Conservation (phyloP, 2,329 filamentous ascomycete species). For the Fusarium continuum region DNA sequence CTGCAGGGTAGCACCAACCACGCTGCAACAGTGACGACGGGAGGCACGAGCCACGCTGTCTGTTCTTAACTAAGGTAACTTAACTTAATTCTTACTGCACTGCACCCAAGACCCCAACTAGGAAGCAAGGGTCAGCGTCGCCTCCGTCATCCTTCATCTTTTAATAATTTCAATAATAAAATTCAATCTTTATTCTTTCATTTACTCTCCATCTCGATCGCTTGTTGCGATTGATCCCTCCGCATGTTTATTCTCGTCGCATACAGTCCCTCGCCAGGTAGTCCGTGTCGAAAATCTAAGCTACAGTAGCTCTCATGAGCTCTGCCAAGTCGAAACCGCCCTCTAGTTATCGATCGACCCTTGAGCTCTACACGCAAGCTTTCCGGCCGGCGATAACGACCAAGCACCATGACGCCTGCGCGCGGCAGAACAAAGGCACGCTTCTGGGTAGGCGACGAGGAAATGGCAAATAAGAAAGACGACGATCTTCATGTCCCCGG, state of each 20-base stretch:
- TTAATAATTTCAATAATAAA: not conserved
- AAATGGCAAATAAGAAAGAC: slow-evolving; percentile 66
- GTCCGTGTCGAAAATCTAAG: slow-evolving; percentile 7
- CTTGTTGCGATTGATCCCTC: slow-evolving; percentile 1
- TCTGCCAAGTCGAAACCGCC: slow-evolving; percentile 6
- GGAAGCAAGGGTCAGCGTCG: slow-evolving; percentile 20
- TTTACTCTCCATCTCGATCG: not conserved
- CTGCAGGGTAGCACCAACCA: slow-evolving; percentile 13
- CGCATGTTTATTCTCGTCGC: not conserved
- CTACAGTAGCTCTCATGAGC: slow-evolving; percentile 24
- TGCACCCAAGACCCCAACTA: too few species aligned
- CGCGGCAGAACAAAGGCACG: slow-evolving; percentile 47
- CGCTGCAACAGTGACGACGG: slow-evolving; percentile 18
- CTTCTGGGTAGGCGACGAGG: slow-evolving; percentile 62
- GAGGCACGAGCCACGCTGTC: slow-evolving; percentile 37
- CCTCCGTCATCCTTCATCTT: slow-evolving; percentile 22
- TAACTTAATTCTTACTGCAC: too few species aligned
- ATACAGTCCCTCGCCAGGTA: slow-evolving; percentile 13
- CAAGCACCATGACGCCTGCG: slow-evolving; percentile 50
- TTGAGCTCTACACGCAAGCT: not conserved
- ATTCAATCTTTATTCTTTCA: not conserved
- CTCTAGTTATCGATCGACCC: slow-evolving; percentile 5
- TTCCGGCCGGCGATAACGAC: slow-evolving; percentile 1
- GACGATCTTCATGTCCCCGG: slow-evolving; percentile 57
- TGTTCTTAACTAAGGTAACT: too few species aligned